Evolutionary conservation across 805 yeast species (phyloP), one percentile per base, ranked within the genome.

Genomic region (Pachysolen tannophilus): DNA sequence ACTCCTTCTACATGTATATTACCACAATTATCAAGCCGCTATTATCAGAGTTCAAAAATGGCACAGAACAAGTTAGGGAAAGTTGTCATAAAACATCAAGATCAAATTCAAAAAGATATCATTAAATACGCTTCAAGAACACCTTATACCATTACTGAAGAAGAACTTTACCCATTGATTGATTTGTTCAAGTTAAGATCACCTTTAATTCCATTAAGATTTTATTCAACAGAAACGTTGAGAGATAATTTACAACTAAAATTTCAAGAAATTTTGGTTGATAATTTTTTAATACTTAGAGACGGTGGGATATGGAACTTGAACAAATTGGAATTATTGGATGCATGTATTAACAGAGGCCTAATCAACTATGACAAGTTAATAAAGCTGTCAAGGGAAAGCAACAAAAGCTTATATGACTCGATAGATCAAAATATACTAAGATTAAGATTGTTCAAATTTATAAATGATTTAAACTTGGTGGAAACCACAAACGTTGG

Each of bases 1-100:
- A 65, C 79, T 3, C 87, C 85, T 0, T 67, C 67, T 40, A 78
- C 83, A 0, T 78, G 85, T 52, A 58, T 69, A 6, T 51, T 75
- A 15, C 82, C 82, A 1, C 52, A 55, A 6, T 53, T 72, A 17
- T 44, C 62, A 25, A 65, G 69, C 2, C 46, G 64, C 19, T 46
- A 65, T 20, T 67, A 65, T 65, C 47, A 49, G 17, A 39, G 49
- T 17, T 42, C 43, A 16, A 23, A 39, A 8, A 39, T 38, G 31
- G 51, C 55, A 4, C 55, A 49, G 32, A 32, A 31, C 6, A 34
- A 43, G 31, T 40, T 56, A 20, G 35, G 26, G 2, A 39, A 34
- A 6, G n/a, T n/a, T n/a, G n/a, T n/a, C n/a, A n/a, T n/a, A n/a
- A 23, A 23, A 23, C 13, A 11, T 11, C 26, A 23, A 23, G 26